Base-by-base conservation (phyloP, 768 basidiomycete species). In the Russula sp. region DNA sequence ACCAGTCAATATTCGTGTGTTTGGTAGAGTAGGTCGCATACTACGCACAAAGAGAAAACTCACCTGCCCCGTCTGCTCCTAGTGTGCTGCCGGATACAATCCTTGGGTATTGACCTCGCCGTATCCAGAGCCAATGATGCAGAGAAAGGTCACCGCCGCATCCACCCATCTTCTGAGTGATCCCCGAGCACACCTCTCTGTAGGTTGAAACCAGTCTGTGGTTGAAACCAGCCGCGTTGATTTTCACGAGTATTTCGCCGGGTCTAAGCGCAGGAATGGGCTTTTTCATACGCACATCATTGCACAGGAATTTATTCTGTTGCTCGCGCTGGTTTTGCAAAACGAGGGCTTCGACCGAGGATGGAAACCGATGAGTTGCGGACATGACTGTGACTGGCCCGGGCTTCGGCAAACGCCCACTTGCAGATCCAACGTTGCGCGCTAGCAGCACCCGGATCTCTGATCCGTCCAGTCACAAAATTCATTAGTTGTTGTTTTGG, bases 61-160 rank as follows among this genome's bases (percentile, higher is more conserved):
- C 28, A 86, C 90, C 90, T 73, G 87, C 89, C 24, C 86, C 90
- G 68, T 92, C 90, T 28, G 84, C 79, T 16, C 90, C 90, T 11
- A 89, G 79, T 20, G 84, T 81, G 59, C 77, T 82, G 20, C 83
- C 89, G 34, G 82, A 72, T 2, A 73, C 75, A 51, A 91, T 85
- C 10, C 78, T 77, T 0, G 90, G 89, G 69, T 92, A 91, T 71
- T 77, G 75, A 11, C 87, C 87, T 62, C 79, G 81, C 24, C 88
- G 79, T 38, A 89, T 84, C 90, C 90, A 92, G 13, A 90, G 76
- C 89, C 92, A 66, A n/a, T 46, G 8, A 22, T 46, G 44, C 24
- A 26, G 24, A 49, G 1, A 22, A 26, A 5, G 48, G 46, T 22
- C 13, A 24, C n/a, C 13, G 13, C 46, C 6, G 22, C 22, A 24